These are phyloP conservation scores for Pholiota adiposa DNA, from an alignment of 1,284 basidiomycete genomes.

Conservation along the genomic window DNA sequence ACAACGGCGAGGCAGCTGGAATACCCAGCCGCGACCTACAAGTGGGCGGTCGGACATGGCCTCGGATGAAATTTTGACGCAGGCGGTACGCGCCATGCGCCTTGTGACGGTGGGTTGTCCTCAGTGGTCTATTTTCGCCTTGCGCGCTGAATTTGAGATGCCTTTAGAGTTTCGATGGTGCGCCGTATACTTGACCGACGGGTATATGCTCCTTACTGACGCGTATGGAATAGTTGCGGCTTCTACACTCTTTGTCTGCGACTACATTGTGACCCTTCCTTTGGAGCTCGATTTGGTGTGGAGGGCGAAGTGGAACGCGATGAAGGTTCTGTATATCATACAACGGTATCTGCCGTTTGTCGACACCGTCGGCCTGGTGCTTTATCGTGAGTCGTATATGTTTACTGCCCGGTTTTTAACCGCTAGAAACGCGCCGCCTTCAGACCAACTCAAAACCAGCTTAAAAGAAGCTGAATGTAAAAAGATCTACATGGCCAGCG, in stretches of 20 bases:
- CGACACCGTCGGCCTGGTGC: constrained; percentile 6
- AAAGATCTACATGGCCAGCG: constrained; percentile 10
- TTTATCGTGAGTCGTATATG: constrained; percentile 6
- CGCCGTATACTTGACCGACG: neutral
- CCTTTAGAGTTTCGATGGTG: neutral
- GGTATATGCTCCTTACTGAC: neutral
- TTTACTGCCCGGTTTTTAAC: neutral
- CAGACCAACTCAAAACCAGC: constrained; percentile 12
- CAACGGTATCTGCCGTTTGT: constrained; percentile 12
- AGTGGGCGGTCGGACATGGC: neutral
- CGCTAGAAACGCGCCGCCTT: neutral
- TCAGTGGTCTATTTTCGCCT: neutral
- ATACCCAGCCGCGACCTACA: neutral
- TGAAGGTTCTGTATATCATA: constrained; percentile 8
- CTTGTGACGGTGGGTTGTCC: neutral
- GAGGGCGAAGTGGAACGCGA: constrained; percentile 5
- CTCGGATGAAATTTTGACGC: neutral
- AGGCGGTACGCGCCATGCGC: neutral
- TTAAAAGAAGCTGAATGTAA: constrained; percentile 6
- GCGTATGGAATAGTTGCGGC: constrained; percentile 7
- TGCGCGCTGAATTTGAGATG: neutral
- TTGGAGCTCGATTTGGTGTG: constrained; percentile 12
- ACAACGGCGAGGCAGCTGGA: neutral
- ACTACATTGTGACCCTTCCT: constrained; percentile 9
- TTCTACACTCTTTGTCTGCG: constrained; percentile 2